Percentiles rank a stretch among this genome's conserved stretches.
Conservation (phyloP, 2,329 filamentous ascomycete species). For the Decorospora gaudefroyi region DNA sequence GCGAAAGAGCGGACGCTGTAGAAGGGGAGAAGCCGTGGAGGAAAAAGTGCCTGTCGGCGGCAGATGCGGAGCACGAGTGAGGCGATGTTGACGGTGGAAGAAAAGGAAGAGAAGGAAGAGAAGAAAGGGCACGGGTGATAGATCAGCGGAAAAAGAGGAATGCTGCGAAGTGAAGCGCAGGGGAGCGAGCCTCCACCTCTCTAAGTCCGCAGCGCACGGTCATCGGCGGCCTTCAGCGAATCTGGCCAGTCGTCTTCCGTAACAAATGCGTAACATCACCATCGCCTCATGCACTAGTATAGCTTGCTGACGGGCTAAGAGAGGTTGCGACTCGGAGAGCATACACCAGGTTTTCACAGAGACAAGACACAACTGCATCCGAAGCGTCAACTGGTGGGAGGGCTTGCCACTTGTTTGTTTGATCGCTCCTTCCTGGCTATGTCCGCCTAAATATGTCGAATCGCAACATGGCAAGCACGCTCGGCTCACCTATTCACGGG, state of each 20-base stretch:
- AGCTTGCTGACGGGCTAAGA: neutral
- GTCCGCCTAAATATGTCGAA: conserved; percentile 13
- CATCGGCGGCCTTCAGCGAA: conserved; percentile 32
- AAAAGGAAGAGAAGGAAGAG: conserved; percentile 28
- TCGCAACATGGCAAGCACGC: neutral
- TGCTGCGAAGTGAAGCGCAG: conserved; percentile 38
- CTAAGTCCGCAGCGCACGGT: conserved; percentile 29
- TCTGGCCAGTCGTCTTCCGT: conserved; percentile 31
- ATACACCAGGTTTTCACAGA: neutral
- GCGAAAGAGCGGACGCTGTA: conserved; percentile 31
- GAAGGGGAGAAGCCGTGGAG: conserved; percentile 12
- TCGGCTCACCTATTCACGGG: neutral
- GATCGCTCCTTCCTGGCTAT: conserved; percentile 14
- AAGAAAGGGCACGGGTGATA: conserved; percentile 15
- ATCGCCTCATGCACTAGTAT: conserved; percentile 1
- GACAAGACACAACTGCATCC: neutral
- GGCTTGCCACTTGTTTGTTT: conserved; percentile 12
- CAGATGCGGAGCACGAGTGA: conserved; percentile 21
- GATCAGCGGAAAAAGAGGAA: conserved; percentile 35
- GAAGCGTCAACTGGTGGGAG: neutral
- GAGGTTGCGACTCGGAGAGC: neutral
- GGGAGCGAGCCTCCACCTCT: conserved; percentile 27
- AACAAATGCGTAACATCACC: conserved; percentile 21
- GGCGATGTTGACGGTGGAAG: conserved; percentile 27
- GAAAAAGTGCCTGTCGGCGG: conserved; percentile 24